Base-by-base conservation (phyloP, 345 rosid genomes). In the Eucalyptus tenuipes region DNA sequence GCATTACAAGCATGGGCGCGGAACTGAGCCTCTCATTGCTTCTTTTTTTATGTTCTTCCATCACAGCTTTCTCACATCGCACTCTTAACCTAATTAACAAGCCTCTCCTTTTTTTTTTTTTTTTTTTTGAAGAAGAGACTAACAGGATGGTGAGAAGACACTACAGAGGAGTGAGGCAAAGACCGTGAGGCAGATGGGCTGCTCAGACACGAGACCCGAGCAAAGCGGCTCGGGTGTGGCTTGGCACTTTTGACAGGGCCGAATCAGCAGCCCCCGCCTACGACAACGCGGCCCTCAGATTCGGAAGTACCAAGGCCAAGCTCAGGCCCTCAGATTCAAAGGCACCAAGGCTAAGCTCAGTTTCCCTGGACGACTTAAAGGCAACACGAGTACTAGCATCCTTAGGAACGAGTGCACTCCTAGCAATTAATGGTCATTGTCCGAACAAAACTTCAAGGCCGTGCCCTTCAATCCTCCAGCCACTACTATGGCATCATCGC, bases 111-210 rank as follows among this genome's bases (percentile, higher is more conserved):
- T 16, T 17, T 86, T 33, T 57, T 16, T 17, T 86, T 33, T 57
- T 85, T 55, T 37, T 37, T 37, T 37, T 85, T 24, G 66, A 89
- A 90, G 92, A 89, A 94, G 98, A 92, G 88, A 93, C 49, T 87
- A 75, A 15, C 40, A n/a, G 10, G 55, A 88, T 94, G 85, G 92
- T 93, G 92, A 94, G 89, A 89, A 91, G 94, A 81, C 98, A 96
- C 87, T 96, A 94, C 90, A 92, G 99, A 90, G 99, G 99, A 88
- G 98, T 96, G 40, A 94, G 99, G 90, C 99, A 96, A 89, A 93
- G 99, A 85, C 98, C 97, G 47, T 95, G 99, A 99, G 98, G 99
- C 1, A 96, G 94, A 92, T 97, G 99, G 99, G 98, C 99, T 2
- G 98, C 99, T 3, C 98, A 96, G 90, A 96, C 96, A n/a, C 93